Evolutionary conservation across 192 early-diverging fungal genomes (phyloP), one percentile per base, ranked within the genome.

Genomic region (Phycomyces blakesleeanus): DNA sequence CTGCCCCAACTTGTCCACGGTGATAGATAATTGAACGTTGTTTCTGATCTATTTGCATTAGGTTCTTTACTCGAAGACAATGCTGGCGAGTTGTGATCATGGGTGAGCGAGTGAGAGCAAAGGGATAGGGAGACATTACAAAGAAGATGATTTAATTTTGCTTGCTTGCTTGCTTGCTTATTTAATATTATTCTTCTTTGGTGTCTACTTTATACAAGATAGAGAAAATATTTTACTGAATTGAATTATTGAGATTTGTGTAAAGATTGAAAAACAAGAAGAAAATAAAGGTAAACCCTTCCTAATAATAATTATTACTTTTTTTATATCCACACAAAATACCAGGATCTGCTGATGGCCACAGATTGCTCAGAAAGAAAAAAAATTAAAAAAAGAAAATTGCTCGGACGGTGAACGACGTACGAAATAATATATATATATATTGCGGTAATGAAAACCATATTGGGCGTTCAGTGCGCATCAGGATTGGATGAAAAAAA

Each of bases 1-100:
- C 51, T 1, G 61, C 65, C 38, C 91, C 87, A 27, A 92, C 71
- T 64, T 81, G 79, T 26, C 65, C 78, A 12, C 61, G 57, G 57
- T 66, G 57, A 53, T 76, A 76, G 37, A 76, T 71, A 57, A 76
- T 57, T 9, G 62, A 63, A 8, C 25, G 37, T 47, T 64, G 53
- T 18, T 58, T 55, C 6, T 37, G 34, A 18, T 61, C 26, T 40
- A 34, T 14, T 34, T 51, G 12, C 44, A 74, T 51, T 24, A 69
- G 38, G 29, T 57, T 20, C 22, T 64, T 60, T 52, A 76, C 69
- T 37, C 58, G 67, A n/a, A 63, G 60, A 49, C 74, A 76, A 47
- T 76, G 67, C 37, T 71, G 59, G 29, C 70, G 70, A 15, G 74
- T 76, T 21, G 59, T 61, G 12, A 76, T 12, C 3, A 29, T 27